Conservation (phyloP, 1,284 basidiomycete species). For the Caloboletus firmus region DNA sequence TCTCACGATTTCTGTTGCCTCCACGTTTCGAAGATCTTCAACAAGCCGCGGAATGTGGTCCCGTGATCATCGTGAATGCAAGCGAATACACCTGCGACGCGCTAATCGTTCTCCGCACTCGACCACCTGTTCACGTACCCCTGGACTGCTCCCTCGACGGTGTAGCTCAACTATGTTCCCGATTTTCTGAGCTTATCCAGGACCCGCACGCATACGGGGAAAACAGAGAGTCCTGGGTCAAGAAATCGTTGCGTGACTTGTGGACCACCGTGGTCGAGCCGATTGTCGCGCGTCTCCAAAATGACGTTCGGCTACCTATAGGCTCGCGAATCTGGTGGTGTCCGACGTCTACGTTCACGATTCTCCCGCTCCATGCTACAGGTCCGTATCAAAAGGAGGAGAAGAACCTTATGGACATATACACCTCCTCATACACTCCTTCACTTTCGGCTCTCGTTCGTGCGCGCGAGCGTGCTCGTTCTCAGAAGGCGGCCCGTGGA, state of each 20-base stretch:
- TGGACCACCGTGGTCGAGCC: neutral
- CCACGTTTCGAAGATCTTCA: slow-evolving; percentile 24
- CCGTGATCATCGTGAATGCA: slow-evolving; percentile 35
- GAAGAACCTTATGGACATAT: neutral
- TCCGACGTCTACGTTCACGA: neutral
- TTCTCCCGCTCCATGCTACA: neutral
- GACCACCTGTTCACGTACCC: slow-evolving; percentile 10
- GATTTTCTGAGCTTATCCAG: neutral
- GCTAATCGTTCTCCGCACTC: slow-evolving; percentile 21
- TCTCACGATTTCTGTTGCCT: slow-evolving; percentile 24
- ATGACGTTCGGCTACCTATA: neutral
- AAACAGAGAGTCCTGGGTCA: neutral
- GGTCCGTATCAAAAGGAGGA: neutral
- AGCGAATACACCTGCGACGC: slow-evolving; percentile 25
- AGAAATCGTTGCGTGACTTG: neutral
- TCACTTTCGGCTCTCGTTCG: slow-evolving; percentile 1
- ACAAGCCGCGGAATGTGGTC: slow-evolving; percentile 29
- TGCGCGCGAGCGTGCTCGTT: neutral
- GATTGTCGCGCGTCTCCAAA: neutral
- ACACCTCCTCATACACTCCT: neutral
- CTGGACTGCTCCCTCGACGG: neutral
- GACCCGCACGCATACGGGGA: neutral
- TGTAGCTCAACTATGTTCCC: neutral
- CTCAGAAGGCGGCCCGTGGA: neutral
- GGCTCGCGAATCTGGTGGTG: neutral